These are phyloP conservation scores for Vanrija pseudolonga DNA, from an alignment of 1,284 basidiomycete species.

Conservation along the genomic window DNA sequence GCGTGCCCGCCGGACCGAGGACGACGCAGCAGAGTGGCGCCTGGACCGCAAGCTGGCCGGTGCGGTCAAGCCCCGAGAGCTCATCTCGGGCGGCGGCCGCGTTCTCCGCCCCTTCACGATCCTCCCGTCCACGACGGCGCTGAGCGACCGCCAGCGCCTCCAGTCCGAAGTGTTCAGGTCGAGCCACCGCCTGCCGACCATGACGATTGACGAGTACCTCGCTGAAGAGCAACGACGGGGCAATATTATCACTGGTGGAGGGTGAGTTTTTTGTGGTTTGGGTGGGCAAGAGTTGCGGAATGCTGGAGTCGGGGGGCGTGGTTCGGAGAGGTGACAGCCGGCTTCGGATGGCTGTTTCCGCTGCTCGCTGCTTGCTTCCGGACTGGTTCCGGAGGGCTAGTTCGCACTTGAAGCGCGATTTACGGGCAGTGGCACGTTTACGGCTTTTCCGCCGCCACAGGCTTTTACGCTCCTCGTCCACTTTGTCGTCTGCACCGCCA, in stretches of 20 bases:
- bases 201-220: conserved; percentile 95
- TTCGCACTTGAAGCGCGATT: too few species aligned
- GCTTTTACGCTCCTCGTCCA: too few species aligned
- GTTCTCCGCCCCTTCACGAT: conserved; percentile 87
- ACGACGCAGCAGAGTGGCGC: conserved; percentile 65
- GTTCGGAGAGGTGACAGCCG: too few species aligned
- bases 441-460: too few species aligned
- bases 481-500: too few species aligned
- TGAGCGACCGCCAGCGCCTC: conserved; percentile 63
- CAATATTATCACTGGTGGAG: conserved; percentile 81
- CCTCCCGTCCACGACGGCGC: conserved; percentile 60
- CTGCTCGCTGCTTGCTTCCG: too few species aligned
- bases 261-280: conserved; percentile 56
- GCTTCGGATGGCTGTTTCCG: too few species aligned
- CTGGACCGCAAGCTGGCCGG: conserved; percentile 56
- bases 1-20: conserved; percentile 33
- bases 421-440: too few species aligned
- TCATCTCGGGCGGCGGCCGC: conserved; percentile 71
- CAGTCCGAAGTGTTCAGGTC: conserved; percentile 80
- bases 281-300: too few species aligned
- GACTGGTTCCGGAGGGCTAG: too few species aligned
- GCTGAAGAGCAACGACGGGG: conserved; percentile 78
- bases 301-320: too few species aligned
- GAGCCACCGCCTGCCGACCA: conserved; percentile 83
- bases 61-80: conserved; percentile 51